Evolutionary conservation across 768 basidiomycete genomes (phyloP).

Genomic region (Hericium rajendrae): DNA sequence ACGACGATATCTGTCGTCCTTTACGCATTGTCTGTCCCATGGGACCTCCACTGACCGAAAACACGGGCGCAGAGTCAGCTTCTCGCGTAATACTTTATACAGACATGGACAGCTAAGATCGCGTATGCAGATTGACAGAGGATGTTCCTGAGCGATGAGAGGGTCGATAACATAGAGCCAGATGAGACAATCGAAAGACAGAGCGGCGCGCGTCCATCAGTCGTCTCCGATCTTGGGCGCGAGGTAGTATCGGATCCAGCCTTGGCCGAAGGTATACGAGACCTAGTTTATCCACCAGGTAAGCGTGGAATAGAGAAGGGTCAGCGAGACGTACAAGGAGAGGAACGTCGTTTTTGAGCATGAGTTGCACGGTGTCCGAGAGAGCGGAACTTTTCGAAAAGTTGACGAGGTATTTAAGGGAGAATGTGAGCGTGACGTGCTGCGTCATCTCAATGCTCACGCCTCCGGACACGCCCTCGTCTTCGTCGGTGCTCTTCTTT

Average conservation of each 20-base stretch:
- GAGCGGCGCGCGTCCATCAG: slow-evolving; percentile 17
- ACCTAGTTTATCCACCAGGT: slow-evolving; percentile 38
- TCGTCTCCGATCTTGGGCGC: slow-evolving; percentile 94
- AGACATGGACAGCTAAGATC: too few relatives aligned
- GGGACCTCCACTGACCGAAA: too few relatives aligned
- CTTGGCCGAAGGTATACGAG: slow-evolving; percentile 82
- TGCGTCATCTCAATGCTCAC: slow-evolving; percentile 83
- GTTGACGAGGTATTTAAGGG: slow-evolving; percentile 93
- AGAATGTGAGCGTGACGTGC: slow-evolving; percentile 88
- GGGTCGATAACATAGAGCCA: too few relatives aligned
- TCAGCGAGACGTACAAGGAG: slow-evolving; percentile 48
- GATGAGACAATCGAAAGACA: too few relatives aligned
- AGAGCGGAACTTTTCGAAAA: slow-evolving; percentile 86
- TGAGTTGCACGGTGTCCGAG: slow-evolving; percentile 62
- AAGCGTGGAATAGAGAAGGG: not conserved
- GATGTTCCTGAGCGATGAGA: too few relatives aligned
- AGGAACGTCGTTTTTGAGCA: slow-evolving; percentile 90
- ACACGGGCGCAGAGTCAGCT: too few relatives aligned
- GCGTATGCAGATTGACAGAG: too few relatives aligned
- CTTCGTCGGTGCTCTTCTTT: slow-evolving; percentile 36
- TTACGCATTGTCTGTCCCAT: too few relatives aligned
- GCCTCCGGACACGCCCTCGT: slow-evolving; percentile 37
- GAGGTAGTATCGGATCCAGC: slow-evolving; percentile 87
- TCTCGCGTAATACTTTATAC: too few relatives aligned
- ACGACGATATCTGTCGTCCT: too few relatives aligned